Evolutionary conservation across 164 flowering plant genomes (phyloP), one percentile per base, ranked within the genome.

Genomic region (Euptelea pleiosperma): DNA sequence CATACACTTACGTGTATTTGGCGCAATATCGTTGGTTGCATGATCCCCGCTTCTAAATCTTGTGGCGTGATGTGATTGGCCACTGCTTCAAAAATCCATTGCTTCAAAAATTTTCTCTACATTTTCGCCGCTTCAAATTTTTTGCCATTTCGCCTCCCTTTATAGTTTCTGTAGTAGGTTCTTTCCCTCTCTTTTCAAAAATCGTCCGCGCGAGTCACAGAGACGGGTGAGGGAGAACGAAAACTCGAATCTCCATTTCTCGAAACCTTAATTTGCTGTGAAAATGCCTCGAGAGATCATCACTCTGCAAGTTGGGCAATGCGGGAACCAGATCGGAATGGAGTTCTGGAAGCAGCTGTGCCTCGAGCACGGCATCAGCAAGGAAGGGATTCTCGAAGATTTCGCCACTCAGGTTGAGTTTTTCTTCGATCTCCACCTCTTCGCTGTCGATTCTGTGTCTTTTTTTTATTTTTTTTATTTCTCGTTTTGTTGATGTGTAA

Each of bases 291-390:
- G 99, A 53, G 99, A 94, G 67, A 94, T 94, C 64, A 94, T 91
- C 41, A 94, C 99, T 3, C 75, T 94, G 52, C 99, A 94, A 64
- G 96, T 94, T 10, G 99, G 99, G 55, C 97, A 94, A 84, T 94
- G 99, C 60, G 99, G 99, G 71, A 94, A 94, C 68, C 99, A 94
- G 87, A 94, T 94, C 78, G 99, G 99, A 0, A 94, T 94, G 99
- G 99, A 91, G 81, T 94, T 94, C 85, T 94, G 99, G 99, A 94
- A 94, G 67, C 96, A 94, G 80, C 95, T 94, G 21, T 94, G 97
- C 66, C 89, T 87, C 76, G 99, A 94, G 73, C 99, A 94, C 56
- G 99, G 97, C 44, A 94, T 94, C 79, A 90, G 85, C 77, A 91
- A 82, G 49, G 99, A 94, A 0, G 99, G 99, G 61, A 94, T 94